Evolutionary conservation across 2,329 filamentous ascomycete genomes (phyloP), one percentile per base, ranked within the genome.

Genomic region (Eutypa lata): DNA sequence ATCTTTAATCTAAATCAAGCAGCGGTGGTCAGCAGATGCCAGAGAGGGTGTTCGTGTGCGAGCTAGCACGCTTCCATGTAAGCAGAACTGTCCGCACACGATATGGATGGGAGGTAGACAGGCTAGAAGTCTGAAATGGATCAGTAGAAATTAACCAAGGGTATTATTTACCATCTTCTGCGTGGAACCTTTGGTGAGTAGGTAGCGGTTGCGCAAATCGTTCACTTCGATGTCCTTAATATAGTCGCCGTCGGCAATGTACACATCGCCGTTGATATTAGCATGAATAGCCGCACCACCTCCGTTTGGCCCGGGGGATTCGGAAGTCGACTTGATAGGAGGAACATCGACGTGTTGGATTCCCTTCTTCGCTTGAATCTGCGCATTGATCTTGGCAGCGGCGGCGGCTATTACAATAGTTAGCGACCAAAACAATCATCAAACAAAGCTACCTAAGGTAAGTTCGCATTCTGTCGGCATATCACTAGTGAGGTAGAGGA

Each of bases 181-280:
- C 61, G 91, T 96, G 65, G 91, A 89, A 67, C 92, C 91, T 79
- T 97, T 97, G 60, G 93, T 99, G 76, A 99, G 82, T 71, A 92
- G 88, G 73, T 99, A 99, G 65, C 93, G 90, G 71, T 97, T 99
- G 60, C 93, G 88, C 67, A 97, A 76, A 73, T 97, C 93, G 73
- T 99, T 99, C 78, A 99, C 91, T 78, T 97, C 94, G 68, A 99
- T 96, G 68, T 99, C 94, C 73, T 95, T 94, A 75, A 99, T 97
- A 71, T 90, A 97, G 74, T 99, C 94, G 65, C 94, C 94, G 70
- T 97, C 94, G 57, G 92, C 89, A 64, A 96, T 89, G 69, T 97
- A 97, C 70, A 96, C 89, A 66, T 95, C 91, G 65, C 88, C 86
- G 65, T 93, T 91, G 71, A 95, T 81, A 56, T 84, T 84, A 40